These are phyloP conservation scores for Clitoria ternatea DNA, from an alignment of 306 rosid species.

Conservation along the genomic window DNA sequence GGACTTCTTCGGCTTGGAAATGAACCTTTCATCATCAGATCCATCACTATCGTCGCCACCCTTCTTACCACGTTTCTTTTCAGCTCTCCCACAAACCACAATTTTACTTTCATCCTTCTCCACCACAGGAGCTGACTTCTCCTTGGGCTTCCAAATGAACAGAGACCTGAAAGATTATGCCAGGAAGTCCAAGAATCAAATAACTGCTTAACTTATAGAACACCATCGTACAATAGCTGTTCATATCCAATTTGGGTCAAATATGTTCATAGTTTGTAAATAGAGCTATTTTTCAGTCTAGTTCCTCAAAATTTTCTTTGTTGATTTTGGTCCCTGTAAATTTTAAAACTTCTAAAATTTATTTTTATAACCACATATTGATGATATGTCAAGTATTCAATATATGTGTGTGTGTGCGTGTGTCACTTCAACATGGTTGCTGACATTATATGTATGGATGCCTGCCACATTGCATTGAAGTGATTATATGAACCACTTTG, in stretches of 20 bases:
- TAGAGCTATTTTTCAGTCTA: too few species aligned
- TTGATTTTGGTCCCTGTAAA: too few species aligned
- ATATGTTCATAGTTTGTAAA: too few species aligned
- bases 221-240: neutral
- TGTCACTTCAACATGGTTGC: too few species aligned
- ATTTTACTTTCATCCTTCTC: constrained; percentile 54
- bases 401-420: too few species aligned
- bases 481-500: too few species aligned
- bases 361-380: too few species aligned
- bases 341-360: too few species aligned
- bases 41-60: constrained; percentile 42
- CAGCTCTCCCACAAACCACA: constrained; percentile 40
- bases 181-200: constrained; percentile 8
- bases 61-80: constrained; percentile 55
- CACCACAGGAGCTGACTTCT: constrained; percentile 48
- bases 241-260: neutral
- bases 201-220: neutral
- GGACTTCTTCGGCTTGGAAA: constrained; percentile 41
- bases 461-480: too few species aligned
- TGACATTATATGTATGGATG: too few species aligned
- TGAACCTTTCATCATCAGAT: constrained; percentile 52
- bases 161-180: constrained; percentile 50
- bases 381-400: too few species aligned
- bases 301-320: too few species aligned
- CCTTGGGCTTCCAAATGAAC: constrained; percentile 90